These are phyloP conservation scores for Podospora didyma DNA, from an alignment of 495 filamentous ascomycete species.

Conservation along the genomic window DNA sequence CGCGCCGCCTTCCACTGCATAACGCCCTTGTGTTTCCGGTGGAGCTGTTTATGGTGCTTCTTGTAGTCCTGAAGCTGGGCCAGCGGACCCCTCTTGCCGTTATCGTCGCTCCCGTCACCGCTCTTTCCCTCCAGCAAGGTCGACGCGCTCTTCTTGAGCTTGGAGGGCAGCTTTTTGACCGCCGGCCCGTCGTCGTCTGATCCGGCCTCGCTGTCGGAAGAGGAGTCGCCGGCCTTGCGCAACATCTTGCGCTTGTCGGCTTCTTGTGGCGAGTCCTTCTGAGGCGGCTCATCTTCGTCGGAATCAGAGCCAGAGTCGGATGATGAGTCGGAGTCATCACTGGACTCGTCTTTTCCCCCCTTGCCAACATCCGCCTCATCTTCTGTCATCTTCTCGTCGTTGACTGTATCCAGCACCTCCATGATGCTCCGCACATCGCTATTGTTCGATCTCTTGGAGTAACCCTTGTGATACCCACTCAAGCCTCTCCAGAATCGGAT, in stretches of 20 bases:
- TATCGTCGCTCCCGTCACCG: slow-evolving; percentile 26
- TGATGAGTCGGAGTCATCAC: slow-evolving; percentile 10
- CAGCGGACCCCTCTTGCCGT: slow-evolving; percentile 37
- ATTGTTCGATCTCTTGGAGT: slow-evolving; percentile 44
- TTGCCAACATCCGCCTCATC: slow-evolving; percentile 17
- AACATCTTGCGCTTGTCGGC: slow-evolving; percentile 21
- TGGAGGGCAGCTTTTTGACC: slow-evolving; percentile 17
- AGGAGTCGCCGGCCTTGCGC: slow-evolving; percentile 14
- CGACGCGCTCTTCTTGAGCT: slow-evolving; percentile 14
- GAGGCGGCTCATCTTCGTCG: neutral
- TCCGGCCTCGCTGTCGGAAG: neutral
- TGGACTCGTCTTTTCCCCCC: slow-evolving; percentile 4
- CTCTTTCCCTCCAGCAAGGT: slow-evolving; percentile 13
- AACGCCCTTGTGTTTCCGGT: slow-evolving; percentile 59
- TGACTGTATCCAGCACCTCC: slow-evolving; percentile 59
- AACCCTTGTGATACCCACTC: slow-evolving; percentile 50
- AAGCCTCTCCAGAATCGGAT: slow-evolving; percentile 56
- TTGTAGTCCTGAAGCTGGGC: slow-evolving; percentile 49
- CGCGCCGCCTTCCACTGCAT: slow-evolving; percentile 69
- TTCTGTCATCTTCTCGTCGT: slow-evolving; percentile 46
- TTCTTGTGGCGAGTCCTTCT: slow-evolving; percentile 11
- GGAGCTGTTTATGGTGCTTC: slow-evolving; percentile 54
- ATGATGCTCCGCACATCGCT: slow-evolving; percentile 51
- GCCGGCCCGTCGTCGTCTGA: slow-evolving; percentile 4
- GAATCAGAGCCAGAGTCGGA: slow-evolving; percentile 20